Conservation (phyloP, 2,329 filamentous ascomycete genomes). For the Colletotrichum plurivorum region DNA sequence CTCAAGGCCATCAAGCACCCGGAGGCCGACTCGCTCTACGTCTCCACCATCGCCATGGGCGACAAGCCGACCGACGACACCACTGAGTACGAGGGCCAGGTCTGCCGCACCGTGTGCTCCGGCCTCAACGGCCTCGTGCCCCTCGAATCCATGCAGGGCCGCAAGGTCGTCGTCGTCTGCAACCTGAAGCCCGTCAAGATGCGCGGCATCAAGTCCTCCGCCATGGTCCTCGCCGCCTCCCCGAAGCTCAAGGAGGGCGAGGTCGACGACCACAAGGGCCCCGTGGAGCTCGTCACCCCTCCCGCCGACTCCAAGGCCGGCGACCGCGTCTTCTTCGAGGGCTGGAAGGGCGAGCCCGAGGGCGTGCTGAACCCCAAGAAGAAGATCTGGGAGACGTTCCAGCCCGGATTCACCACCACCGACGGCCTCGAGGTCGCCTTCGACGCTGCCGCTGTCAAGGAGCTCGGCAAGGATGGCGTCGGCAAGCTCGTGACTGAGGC, state of each 20-base stretch:
- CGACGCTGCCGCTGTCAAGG: conserved; percentile 82
- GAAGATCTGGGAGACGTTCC: conserved; percentile 98
- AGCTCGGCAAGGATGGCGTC: conserved; percentile 78
- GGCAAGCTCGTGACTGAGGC: conserved; percentile 81
- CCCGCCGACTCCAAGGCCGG: conserved; percentile 85
- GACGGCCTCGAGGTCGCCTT: conserved; percentile 87
- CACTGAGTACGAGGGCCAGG: conserved; percentile 89
- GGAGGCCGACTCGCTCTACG: conserved; percentile 95
- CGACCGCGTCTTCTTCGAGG: conserved; percentile 92
- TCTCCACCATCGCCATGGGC: conserved; percentile 95
- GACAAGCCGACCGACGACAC: conserved; percentile 92
- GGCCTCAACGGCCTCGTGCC: conserved; percentile 94
- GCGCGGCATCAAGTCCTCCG: conserved; percentile 83
- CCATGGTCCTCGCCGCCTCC: conserved; percentile 97
- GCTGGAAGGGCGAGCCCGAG: conserved; percentile 94
- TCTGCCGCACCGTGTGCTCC: conserved; percentile 96
- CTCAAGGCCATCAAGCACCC: conserved; percentile 96
- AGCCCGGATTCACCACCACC: conserved; percentile 95
- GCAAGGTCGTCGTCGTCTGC: conserved; percentile 95
- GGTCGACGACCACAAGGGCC: conserved; percentile 86
- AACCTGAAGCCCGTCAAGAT: conserved; percentile 99
- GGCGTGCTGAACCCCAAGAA: conserved; percentile 98
- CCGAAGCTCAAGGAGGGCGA: conserved; percentile 87
- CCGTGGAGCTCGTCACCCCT: conserved; percentile 91
- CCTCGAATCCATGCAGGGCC: conserved; percentile 95